Percentiles rank a stretch among this genome's conserved stretches.
These are phyloP conservation scores for Lentinus tigrinus DNA, from an alignment of 768 basidiomycete species.

Conservation along the genomic window DNA sequence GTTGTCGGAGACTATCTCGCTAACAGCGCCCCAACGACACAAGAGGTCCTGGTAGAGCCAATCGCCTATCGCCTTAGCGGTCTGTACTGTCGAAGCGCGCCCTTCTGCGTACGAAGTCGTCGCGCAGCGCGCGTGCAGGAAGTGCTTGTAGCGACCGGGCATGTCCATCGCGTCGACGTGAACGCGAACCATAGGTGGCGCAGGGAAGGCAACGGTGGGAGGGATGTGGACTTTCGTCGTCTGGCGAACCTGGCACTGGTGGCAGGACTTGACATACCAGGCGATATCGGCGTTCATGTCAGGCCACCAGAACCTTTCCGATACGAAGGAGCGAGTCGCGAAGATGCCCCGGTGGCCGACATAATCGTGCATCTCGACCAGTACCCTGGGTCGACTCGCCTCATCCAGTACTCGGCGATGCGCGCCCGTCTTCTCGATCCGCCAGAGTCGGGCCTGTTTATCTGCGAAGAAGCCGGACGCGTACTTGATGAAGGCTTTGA, in stretches of 20 bases:
- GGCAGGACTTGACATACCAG: constrained; percentile 32
- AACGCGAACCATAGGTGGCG: constrained; percentile 32
- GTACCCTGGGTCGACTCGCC: background rate
- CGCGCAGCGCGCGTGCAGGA: constrained; percentile 37
- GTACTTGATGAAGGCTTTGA: constrained; percentile 18
- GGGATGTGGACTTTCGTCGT: constrained; percentile 23
- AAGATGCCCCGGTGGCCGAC: constrained; percentile 21
- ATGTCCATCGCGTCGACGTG: constrained; percentile 44
- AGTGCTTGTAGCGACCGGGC: constrained; percentile 33
- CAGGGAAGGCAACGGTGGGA: constrained; percentile 18
- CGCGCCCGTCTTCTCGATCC: constrained; percentile 7
- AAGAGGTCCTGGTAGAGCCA: constrained; percentile 39
- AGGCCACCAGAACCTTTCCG: constrained; percentile 28
- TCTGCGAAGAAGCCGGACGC: constrained; percentile 1
- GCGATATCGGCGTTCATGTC: constrained; percentile 15
- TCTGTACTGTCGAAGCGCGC: constrained; percentile 28
- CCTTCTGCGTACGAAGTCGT: constrained; percentile 36
- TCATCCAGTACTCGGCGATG: constrained; percentile 17
- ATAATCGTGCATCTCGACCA: constrained; percentile 12
- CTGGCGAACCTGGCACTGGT: constrained; percentile 36
- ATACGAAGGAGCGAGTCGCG: constrained; percentile 3
- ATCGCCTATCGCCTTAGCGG: constrained; percentile 20
- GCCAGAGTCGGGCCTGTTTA: constrained; percentile 11
- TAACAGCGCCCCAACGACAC: constrained; percentile 39
- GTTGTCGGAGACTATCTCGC: constrained; percentile 44